phyloP scores from a whole-genome alignment of 192 early-diverging fungal species.

The Rhizoclosmatium sp. region DNA sequence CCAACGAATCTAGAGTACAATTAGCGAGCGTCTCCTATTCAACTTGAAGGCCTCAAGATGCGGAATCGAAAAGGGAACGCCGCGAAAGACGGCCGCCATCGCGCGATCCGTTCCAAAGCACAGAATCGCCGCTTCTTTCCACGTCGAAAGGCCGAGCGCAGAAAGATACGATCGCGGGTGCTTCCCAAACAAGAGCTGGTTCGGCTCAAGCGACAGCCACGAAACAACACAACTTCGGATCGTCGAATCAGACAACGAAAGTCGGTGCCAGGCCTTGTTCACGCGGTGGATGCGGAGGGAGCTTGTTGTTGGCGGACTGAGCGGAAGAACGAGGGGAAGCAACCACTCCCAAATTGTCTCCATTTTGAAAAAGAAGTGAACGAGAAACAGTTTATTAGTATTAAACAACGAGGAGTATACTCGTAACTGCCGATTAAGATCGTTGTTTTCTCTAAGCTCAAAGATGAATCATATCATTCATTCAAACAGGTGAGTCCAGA shows the following conservation, averaged over 20 bases:
- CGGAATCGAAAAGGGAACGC: background rate
- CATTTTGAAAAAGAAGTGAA: background rate
- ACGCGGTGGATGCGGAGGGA: background rate
- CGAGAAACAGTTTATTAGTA: too few relatives aligned
- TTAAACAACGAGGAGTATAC: too few relatives aligned
- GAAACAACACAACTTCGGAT: background rate
- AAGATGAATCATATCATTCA: too few relatives aligned
- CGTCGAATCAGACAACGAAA: background rate
- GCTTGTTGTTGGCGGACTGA: background rate
- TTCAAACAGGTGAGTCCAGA: too few relatives aligned
- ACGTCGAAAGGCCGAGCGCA: background rate
- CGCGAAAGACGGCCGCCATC: background rate
- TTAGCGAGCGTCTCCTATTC: too few relatives aligned
- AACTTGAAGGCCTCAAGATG: background rate
- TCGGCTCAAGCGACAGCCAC: background rate
- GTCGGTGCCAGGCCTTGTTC: background rate
- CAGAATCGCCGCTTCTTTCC: background rate
- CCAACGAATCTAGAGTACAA: background rate
- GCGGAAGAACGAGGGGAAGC: background rate
- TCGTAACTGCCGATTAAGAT: too few relatives aligned
- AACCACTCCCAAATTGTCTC: background rate
- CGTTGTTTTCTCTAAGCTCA: too few relatives aligned
- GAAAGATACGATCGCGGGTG: background rate
- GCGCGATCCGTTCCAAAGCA: background rate
- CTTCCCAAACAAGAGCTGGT: background rate